These are phyloP conservation scores for Ophiostoma sp. DNA, from an alignment of 2,329 filamentous ascomycete genomes.

Conservation along the genomic window DNA sequence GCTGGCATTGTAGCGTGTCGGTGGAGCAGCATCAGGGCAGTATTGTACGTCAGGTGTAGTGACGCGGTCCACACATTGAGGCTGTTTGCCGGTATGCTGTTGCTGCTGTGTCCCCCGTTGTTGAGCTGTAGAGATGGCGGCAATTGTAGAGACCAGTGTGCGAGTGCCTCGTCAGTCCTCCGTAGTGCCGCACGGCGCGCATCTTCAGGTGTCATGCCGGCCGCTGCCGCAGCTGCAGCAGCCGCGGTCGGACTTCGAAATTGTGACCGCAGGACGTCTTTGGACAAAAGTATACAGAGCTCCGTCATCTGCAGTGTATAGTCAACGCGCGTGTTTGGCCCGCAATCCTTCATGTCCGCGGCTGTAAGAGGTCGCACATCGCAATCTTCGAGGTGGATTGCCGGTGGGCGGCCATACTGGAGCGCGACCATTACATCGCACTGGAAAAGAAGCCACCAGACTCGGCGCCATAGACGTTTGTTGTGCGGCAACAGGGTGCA, in stretches of 20 bases:
- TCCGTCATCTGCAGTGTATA: background rate
- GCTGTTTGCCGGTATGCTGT: background rate
- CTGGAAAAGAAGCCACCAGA: conserved; percentile 21
- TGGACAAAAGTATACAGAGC: background rate
- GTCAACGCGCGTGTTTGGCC: background rate
- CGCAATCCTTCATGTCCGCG: background rate
- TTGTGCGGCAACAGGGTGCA: background rate
- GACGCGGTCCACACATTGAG: background rate
- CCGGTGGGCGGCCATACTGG: conserved; percentile 17
- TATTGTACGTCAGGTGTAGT: background rate
- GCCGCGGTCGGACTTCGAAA: background rate
- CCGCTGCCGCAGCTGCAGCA: background rate
- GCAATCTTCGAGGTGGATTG: background rate
- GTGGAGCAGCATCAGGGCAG: background rate
- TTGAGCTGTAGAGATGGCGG: background rate
- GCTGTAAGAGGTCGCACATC: background rate
- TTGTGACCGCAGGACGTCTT: background rate
- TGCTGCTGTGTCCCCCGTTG: background rate
- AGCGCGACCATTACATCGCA: conserved; percentile 19
- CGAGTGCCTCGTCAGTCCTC: background rate
- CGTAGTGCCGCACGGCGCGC: background rate
- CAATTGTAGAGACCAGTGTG: background rate
- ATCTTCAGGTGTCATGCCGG: background rate
- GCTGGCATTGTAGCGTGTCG: background rate
- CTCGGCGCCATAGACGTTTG: conserved; percentile 21